A percentile compares a stretch with the other conserved stretches of the same genome.
These are phyloP conservation scores for Primulina huaijiensis DNA, from an alignment of 257 asterid species.

Conservation along the genomic window DNA sequence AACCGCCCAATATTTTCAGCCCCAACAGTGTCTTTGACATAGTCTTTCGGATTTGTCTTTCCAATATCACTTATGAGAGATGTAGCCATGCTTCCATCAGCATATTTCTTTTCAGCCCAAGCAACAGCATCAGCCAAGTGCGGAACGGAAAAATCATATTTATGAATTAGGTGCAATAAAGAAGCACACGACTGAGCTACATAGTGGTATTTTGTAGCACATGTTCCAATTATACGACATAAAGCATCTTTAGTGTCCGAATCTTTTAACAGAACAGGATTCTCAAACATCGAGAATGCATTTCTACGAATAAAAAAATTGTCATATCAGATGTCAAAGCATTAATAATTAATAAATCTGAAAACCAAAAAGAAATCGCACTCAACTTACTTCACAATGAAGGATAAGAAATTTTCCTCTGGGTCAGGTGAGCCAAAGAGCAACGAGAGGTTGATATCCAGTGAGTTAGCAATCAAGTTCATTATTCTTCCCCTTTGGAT, in stretches of 20 bases:
- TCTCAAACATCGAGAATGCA: conserved; percentile 74
- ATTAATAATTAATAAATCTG: conserved; percentile 1
- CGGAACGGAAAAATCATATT: conserved; percentile 70
- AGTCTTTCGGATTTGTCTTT: conserved; percentile 74
- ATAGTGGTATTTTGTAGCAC: conserved; percentile 86
- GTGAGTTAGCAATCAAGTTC: conserved; percentile 74
- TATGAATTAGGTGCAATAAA: conserved; percentile 80
- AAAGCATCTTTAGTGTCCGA: conserved; percentile 71
- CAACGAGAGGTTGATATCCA: conserved; percentile 78
- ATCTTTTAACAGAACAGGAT: conserved; percentile 64
- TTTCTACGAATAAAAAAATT: conserved; percentile 49
- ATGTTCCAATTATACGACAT: conserved; percentile 84
- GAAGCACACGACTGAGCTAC: conserved; percentile 84
- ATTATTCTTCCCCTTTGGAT: conserved; percentile 70
- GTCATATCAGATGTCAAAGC: conserved; percentile 25
- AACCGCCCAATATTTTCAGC: conserved; percentile 93
- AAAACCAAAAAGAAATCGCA: conserved; percentile 18
- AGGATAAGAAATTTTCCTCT: conserved; percentile 87
- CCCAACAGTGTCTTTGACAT: conserved; percentile 85
- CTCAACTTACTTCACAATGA: conserved; percentile 69
- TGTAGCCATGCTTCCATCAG: conserved; percentile 81
- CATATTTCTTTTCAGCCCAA: conserved; percentile 74
- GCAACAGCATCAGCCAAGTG: conserved; percentile 86
- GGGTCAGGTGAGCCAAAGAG: conserved; percentile 89
- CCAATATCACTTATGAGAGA: conserved; percentile 86